These are phyloP conservation scores for Trichosporon sp. DNA, from an alignment of 1,284 basidiomycete genomes.

Conservation along the genomic window DNA sequence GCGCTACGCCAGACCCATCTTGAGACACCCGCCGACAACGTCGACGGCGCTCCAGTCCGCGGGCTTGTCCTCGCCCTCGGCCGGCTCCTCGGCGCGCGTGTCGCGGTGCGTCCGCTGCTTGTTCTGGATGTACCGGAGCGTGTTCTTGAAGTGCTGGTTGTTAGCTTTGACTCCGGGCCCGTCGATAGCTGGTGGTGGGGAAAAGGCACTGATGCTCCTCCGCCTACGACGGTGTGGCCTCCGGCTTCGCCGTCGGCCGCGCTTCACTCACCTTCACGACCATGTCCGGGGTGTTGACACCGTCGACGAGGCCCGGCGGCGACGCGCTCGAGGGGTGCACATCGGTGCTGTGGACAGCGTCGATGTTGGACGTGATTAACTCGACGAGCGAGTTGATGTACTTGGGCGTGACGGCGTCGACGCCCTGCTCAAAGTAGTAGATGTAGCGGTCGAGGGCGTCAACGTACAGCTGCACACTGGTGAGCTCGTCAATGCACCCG, in stretches of 20 bases:
- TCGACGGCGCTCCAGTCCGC: slow-evolving; percentile 75
- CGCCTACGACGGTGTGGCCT: not conserved
- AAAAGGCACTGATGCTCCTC: too few species aligned
- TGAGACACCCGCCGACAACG: slow-evolving; percentile 73
- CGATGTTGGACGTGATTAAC: slow-evolving; percentile 83
- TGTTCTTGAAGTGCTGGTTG: slow-evolving; percentile 78
- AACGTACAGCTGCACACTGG: slow-evolving; percentile 87
- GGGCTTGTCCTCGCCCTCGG: slow-evolving; percentile 46
- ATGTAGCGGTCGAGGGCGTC: slow-evolving; percentile 87
- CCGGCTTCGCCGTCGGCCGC: not conserved
- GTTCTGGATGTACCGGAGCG: slow-evolving; percentile 68
- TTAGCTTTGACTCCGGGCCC: not conserved
- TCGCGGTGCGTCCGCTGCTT: slow-evolving; percentile 32
- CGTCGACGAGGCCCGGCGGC: slow-evolving; percentile 78
- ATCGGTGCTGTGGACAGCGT: slow-evolving; percentile 74
- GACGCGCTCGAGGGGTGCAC: slow-evolving; percentile 75
- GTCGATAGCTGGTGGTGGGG: too few species aligned
- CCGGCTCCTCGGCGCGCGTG: slow-evolving; percentile 37
- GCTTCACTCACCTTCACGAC: slow-evolving; percentile 54
- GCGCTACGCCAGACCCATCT: slow-evolving; percentile 61
- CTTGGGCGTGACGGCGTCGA: slow-evolving; percentile 84
- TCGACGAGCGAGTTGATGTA: slow-evolving; percentile 92
- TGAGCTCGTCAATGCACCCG: slow-evolving; percentile 88
- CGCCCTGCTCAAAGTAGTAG: slow-evolving; percentile 87
- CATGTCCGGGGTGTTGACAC: slow-evolving; percentile 84